Percentiles rank a stretch among this genome's conserved stretches.
phyloP scores from a whole-genome alignment of 2,329 filamentous ascomycete genomes.

The Cercospora sp. region DNA sequence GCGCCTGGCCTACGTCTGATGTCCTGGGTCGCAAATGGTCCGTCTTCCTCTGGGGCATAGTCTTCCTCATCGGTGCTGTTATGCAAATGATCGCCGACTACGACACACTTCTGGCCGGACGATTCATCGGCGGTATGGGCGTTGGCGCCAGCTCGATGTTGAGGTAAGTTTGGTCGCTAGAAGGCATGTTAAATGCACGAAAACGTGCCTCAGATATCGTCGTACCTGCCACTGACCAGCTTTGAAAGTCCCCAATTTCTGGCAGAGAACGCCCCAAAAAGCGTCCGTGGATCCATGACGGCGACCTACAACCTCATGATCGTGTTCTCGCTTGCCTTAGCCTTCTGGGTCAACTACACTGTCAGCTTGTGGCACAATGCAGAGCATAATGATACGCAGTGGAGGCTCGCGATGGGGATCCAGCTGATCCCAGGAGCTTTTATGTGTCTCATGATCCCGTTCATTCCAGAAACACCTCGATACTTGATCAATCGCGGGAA shows the following conservation, averaged over 20 bases:
- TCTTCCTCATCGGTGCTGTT: constrained; percentile 23
- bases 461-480: constrained; percentile 24
- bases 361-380: constrained; percentile 23
- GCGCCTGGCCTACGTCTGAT: constrained; percentile 23
- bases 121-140: constrained; percentile 27
- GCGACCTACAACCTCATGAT: constrained; percentile 28
- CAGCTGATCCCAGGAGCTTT: constrained; percentile 26
- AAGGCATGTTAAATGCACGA: neutral
- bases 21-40: constrained; percentile 27
- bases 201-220: neutral
- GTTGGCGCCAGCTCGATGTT: constrained; percentile 26
- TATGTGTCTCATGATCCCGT: constrained; percentile 28
- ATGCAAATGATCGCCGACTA: constrained; percentile 28
- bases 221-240: neutral
- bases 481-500: constrained; percentile 24
- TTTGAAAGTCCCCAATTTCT: constrained; percentile 23
- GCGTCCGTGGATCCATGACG: constrained; percentile 27
- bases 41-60: constrained; percentile 24
- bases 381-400: constrained; percentile 16
- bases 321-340: constrained; percentile 20
- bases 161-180: neutral
- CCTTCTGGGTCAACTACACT: constrained; percentile 25
- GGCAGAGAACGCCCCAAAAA: constrained; percentile 24
- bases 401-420: constrained; percentile 25
- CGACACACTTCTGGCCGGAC: constrained; percentile 22